Conservation (phyloP, 2,329 filamentous ascomycete species). For the Fusarium annulatum region DNA sequence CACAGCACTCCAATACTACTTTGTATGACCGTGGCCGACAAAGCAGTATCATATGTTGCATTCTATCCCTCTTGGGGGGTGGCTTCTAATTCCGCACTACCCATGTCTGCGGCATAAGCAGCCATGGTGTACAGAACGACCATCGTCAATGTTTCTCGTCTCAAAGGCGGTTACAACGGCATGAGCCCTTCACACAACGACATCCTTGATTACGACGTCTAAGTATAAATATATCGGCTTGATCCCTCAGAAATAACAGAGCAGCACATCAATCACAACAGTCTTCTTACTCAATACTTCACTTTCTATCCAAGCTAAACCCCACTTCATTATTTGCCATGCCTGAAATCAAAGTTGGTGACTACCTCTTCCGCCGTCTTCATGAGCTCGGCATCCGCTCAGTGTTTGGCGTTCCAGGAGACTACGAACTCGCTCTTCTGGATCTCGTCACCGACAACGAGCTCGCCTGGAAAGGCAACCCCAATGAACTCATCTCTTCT, state of each 20-base stretch:
- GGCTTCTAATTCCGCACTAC: neutral
- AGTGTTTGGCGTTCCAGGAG: neutral
- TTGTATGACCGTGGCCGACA: neutral
- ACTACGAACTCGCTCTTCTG: neutral
- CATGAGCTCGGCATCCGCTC: neutral
- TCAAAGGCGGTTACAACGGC: neutral
- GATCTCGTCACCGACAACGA: neutral
- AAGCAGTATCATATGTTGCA: neutral
- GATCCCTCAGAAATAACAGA: too few relatives aligned
- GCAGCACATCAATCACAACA: neutral
- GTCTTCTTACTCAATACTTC: neutral
- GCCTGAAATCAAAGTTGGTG: neutral
- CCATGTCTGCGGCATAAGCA: neutral
- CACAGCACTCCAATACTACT: neutral
- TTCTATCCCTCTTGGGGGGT: neutral
- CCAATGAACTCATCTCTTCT: neutral
- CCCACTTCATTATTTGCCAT: neutral
- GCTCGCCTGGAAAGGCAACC: neutral
- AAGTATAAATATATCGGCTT: neutral
- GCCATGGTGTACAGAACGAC: neutral
- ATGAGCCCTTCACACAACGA: neutral
- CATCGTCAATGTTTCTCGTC: neutral
- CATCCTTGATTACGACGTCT: neutral
- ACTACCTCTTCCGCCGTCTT: conserved; percentile 8
- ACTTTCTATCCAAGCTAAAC: neutral